These are phyloP conservation scores for Prunus dulcis DNA, from an alignment of 306 rosid species.

Conservation along the genomic window DNA sequence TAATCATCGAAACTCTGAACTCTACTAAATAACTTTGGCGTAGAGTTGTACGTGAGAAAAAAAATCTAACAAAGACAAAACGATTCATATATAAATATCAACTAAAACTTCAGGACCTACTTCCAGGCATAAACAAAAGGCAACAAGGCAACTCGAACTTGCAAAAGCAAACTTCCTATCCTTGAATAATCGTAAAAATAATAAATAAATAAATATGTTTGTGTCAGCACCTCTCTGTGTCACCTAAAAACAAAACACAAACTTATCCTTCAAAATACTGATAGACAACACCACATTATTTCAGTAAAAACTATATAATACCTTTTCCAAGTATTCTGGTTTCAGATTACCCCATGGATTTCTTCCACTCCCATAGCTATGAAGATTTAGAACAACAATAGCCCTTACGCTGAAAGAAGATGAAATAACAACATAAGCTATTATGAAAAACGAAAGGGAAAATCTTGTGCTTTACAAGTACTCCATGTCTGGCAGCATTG, in stretches of 20 bases:
- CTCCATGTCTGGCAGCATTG: not conserved
- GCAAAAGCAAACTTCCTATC: not conserved
- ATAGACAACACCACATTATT: constrained; percentile 6
- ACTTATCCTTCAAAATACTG: not conserved
- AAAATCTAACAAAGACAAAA: not conserved
- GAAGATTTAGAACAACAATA: constrained; percentile 88
- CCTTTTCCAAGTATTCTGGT: constrained; percentile 95
- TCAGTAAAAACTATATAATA: constrained; percentile 25
- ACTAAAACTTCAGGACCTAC: not conserved
- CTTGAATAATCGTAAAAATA: not conserved
- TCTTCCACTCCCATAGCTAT: constrained; percentile 96
- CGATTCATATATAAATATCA: not conserved
- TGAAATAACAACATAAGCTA: constrained; percentile 17
- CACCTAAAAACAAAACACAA: not conserved
- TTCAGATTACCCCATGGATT: constrained; percentile 93
- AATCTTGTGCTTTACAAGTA: not conserved
- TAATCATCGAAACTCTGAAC: not conserved
- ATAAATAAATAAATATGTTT: not conserved
- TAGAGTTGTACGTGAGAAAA: not conserved
- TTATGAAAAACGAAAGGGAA: constrained; percentile 9
- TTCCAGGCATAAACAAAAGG: not conserved
- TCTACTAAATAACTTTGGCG: not conserved
- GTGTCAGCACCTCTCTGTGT: not conserved
- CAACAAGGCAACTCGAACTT: not conserved
- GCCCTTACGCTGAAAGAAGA: constrained; percentile 81